Percentiles rank a stretch among this genome's conserved stretches.
These are phyloP conservation scores for Coemansia asiatica DNA, from an alignment of 192 early-diverging fungal species.

Conservation along the genomic window DNA sequence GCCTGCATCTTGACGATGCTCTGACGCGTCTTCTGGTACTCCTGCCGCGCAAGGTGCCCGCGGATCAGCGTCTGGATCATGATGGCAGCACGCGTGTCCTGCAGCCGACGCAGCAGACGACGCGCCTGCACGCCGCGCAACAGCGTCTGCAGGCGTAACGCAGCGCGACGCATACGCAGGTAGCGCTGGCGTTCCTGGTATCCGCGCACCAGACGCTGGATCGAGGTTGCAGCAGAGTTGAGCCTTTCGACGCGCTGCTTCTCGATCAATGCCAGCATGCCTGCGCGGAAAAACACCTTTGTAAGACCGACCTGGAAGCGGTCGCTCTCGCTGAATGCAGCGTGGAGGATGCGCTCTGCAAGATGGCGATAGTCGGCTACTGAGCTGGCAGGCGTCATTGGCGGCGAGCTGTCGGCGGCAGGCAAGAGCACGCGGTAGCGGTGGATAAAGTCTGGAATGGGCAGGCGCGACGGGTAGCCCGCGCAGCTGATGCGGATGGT, in stretches of 20 bases:
- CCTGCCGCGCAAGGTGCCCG: constrained; percentile 60
- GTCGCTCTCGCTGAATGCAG: constrained; percentile 74
- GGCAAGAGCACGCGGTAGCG: constrained; percentile 65
- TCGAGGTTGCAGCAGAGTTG: constrained; percentile 75
- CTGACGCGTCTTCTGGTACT: constrained; percentile 39
- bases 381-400: constrained; percentile 50
- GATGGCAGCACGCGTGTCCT: constrained; percentile 69
- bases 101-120: constrained; percentile 55
- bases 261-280: constrained; percentile 74
- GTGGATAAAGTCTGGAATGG: constrained; percentile 89
- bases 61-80: constrained; percentile 76
- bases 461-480: constrained; percentile 90
- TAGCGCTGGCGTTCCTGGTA: constrained; percentile 66
- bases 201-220: constrained; percentile 86
- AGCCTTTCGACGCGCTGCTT: constrained; percentile 84
- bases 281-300: constrained; percentile 99
- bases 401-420: constrained; percentile 35
- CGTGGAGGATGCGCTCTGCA: constrained; percentile 61
- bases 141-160: constrained; percentile 68
- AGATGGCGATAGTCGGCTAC: constrained; percentile 59
- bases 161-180: constrained; percentile 57
- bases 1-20: constrained; percentile 69
- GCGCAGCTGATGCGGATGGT: constrained; percentile 98
- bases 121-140: constrained; percentile 64
- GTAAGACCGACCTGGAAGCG: constrained; percentile 92